Evolutionary conservation across 108 stramenopile genomes (phyloP), one percentile per base, ranked within the genome.

Genomic region (Nitzschia inconspicua): DNA sequence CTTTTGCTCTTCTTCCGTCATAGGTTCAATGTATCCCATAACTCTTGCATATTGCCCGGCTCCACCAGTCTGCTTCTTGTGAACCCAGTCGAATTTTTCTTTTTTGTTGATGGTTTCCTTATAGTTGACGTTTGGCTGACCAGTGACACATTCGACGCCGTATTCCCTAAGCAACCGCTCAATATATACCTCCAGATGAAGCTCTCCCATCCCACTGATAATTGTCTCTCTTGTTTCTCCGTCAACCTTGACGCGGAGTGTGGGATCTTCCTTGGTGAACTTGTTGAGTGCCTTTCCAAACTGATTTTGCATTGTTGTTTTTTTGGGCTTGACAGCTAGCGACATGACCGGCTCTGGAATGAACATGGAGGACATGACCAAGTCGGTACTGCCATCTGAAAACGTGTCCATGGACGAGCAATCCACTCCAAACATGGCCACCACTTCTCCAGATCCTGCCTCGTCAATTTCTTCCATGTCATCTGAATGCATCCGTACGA

Each of bases 1-100:
- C 50, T 84, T 81, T 20, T 81, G 73, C 34, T 90, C 91, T 39
- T 93, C 91, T 44, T 87, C 89, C n/a, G 83, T 68, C 35, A 96
- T 68, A 1, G 97, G 97, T 59, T 99, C 98, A 47, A 99, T 80
- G 73, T 88, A 97, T 27, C 99, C 99, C 46, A 95, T 83, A 9
- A 99, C 97, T 40, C 92, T 78, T 22, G 96, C 99, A 62, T 93
- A 99, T 73, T 99, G 99, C 34, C 99, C 99, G 26, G 91, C 48
- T 44, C 99, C 99, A 54, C 99, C 99, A 9, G 96, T 89, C 79
- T 99, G 99, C 63, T 99, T 99, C 85, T 99, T 99, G 89, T 99
- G 99, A 27, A 97, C 72, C 79, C 89, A 97, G 69, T 97, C 95
- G 76, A 97, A 99, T 36, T 79, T 59, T 18, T 67, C 80, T 51